Base-by-base conservation (phyloP, 2,329 filamentous ascomycete species). In the Talaromyces marneffei region DNA sequence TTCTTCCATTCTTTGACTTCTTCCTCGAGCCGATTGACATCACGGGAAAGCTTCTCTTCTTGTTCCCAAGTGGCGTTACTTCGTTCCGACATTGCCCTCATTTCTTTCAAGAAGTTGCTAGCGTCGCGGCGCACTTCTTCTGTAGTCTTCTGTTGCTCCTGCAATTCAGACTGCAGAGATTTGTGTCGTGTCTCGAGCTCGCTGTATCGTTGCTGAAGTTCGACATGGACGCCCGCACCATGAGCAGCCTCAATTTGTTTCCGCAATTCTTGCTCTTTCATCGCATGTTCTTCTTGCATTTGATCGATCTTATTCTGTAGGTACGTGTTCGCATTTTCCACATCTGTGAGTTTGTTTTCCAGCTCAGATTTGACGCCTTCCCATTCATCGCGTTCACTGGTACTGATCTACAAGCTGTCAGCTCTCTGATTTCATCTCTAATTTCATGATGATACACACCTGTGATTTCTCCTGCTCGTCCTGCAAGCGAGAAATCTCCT, bases 1-100 rank as follows among this genome's bases (percentile, higher is more conserved):
- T 88, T 86, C 71, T 92, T 91, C 94, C 94, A 99, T 56, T 92
- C 87, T 59, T 89, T 88, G 52, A 96, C 86, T 71, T 97, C 92
- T 23, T 85, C 81, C 74, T 97, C 91, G 5, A 99, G 82, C 59
- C 84, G 81, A 61, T 89, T 83, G 33, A 97, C 87, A 50, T 89
- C 89, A 65, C 83, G 84, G 59, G 89, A 86, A 65, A 97, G 81
- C 67, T 87, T 85, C 57, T 91, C 86, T 74, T 97, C 92, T 66
- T 87, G 88, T 66, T 96, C 91, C 73, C 90, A 88, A 6, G 88
- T 87, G 10, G 87, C 83, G 65, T 86, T 87, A 69, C 89, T 94
- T 67, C 92, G 88, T 66, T 91, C 84, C 4, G 92, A 95, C 52
- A 97, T 82, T 50, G 85, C 80, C 65, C 90, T 87, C 94, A 97